phyloP scores from a whole-genome alignment of 371 early-diverging fungal genomes.

The Vairimorpha necatrix region DNA sequence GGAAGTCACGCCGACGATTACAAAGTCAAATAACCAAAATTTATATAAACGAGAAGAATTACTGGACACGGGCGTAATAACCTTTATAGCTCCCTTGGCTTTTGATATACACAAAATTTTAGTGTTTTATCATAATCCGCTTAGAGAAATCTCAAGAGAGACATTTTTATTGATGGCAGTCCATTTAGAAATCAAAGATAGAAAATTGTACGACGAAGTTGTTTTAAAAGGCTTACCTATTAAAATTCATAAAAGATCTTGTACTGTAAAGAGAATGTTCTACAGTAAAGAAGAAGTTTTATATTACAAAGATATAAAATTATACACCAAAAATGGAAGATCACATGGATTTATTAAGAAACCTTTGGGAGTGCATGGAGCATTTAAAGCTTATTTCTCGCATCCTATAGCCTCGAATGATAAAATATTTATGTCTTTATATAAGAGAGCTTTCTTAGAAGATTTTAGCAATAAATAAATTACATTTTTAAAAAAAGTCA shows the following conservation, averaged over 20 bases:
- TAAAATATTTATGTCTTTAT: constrained; percentile 57
- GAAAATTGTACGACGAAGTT: constrained; percentile 53
- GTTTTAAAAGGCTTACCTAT: constrained; percentile 54
- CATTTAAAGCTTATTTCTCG: constrained; percentile 63
- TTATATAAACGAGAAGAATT: constrained; percentile 45
- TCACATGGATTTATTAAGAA: constrained; percentile 59
- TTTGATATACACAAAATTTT: constrained; percentile 34
- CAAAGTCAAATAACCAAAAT: constrained; percentile 38
- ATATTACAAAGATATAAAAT: constrained; percentile 58
- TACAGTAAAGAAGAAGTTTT: constrained; percentile 59
- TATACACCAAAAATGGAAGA: constrained; percentile 48
- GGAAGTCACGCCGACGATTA: constrained; percentile 22
- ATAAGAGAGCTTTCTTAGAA: constrained; percentile 61
- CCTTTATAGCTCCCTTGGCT: constrained; percentile 57
- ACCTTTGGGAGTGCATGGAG: constrained; percentile 62
- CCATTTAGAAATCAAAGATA: constrained; percentile 43
- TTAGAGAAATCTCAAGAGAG: constrained; percentile 1
- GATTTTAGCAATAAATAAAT: constrained; percentile 2
- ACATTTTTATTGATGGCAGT: constrained; percentile 16
- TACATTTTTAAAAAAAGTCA: too few relatives aligned
- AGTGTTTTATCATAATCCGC: constrained; percentile 21
- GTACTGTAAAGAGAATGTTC: constrained; percentile 62
- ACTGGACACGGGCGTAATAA: constrained; percentile 50
- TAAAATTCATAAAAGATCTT: constrained; percentile 57
- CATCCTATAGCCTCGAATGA: constrained; percentile 59